These are phyloP conservation scores for Fraxinus angustifolia DNA, from an alignment of 305 asterid genomes.

Conservation along the genomic window DNA sequence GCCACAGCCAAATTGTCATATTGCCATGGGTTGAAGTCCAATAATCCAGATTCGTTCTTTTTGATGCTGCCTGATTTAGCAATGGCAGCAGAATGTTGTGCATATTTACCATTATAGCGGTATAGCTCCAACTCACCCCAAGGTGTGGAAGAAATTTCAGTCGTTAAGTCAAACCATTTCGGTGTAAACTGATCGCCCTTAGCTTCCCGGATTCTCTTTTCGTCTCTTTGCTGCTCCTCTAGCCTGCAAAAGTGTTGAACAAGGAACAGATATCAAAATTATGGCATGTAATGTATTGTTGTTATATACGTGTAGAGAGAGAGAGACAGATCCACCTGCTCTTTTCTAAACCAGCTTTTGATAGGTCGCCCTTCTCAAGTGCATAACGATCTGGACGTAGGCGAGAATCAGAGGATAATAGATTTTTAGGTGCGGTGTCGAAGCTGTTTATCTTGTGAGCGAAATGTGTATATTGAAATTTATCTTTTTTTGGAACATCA, in stretches of 20 bases:
- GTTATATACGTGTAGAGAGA: neutral
- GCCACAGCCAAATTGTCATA: slow-evolving; percentile 26
- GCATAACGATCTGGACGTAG: neutral
- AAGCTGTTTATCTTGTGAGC: neutral
- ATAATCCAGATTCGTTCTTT: slow-evolving; percentile 24
- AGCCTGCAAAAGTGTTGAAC: slow-evolving; percentile 7
- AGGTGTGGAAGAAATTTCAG: neutral
- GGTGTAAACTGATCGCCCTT: slow-evolving; percentile 19
- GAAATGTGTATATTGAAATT: neutral
- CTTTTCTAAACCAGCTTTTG: neutral
- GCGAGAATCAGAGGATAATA: neutral
- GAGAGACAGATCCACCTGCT: neutral
- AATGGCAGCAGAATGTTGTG: neutral
- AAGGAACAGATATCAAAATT: neutral
- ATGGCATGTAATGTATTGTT: neutral
- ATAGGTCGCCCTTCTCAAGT: neutral
- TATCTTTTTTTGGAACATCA: neutral
- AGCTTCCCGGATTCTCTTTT: slow-evolving; percentile 26
- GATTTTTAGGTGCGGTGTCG: neutral
- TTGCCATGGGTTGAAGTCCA: slow-evolving; percentile 58
- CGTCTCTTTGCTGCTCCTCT: slow-evolving; percentile 30
- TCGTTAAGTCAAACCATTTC: slow-evolving; percentile 27
- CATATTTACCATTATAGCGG: neutral
- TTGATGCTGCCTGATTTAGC: slow-evolving; percentile 21
- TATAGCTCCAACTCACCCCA: neutral